These are phyloP conservation scores for Coemansia sp. DNA, from an alignment of 192 early-diverging fungal genomes.

Conservation along the genomic window DNA sequence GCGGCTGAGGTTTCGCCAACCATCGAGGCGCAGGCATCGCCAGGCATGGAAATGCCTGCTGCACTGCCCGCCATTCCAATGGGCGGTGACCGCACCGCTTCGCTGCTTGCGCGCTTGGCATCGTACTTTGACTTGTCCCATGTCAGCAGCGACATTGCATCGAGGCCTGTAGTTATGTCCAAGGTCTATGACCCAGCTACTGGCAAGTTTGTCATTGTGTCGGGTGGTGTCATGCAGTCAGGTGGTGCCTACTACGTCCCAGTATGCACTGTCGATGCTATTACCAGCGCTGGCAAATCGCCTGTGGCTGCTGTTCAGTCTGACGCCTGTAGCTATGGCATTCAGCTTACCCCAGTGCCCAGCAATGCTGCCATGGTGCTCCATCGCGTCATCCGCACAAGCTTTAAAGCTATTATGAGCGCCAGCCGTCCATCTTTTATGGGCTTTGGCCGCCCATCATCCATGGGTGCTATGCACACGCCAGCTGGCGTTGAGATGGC, in stretches of 20 bases:
- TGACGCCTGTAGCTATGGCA: constrained; percentile 1
- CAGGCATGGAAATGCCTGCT: background rate
- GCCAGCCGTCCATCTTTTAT: background rate
- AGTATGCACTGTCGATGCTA: constrained; percentile 29
- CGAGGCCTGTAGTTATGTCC: constrained; percentile 10
- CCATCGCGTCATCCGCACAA: background rate
- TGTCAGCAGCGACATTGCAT: constrained; percentile 5
- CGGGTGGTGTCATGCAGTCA: constrained; percentile 15
- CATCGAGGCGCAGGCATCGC: background rate
- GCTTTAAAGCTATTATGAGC: background rate
- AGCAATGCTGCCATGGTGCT: constrained; percentile 7
- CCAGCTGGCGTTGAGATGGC: background rate
- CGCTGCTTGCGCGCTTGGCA: constrained; percentile 10
- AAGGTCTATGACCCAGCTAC: constrained; percentile 20
- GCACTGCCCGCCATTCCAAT: background rate
- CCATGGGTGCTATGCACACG: background rate
- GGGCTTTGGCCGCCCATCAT: background rate
- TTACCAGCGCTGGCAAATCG: constrained; percentile 1
- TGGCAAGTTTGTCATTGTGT: constrained; percentile 24
- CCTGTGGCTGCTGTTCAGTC: background rate
- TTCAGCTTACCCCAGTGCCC: constrained; percentile 13
- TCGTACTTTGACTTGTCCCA: constrained; percentile 22
- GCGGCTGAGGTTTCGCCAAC: background rate
- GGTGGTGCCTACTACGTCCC: constrained; percentile 26
- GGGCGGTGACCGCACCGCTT: background rate